These are phyloP conservation scores for Boletus reticulatus DNA, from an alignment of 768 basidiomycete species.

Conservation along the genomic window DNA sequence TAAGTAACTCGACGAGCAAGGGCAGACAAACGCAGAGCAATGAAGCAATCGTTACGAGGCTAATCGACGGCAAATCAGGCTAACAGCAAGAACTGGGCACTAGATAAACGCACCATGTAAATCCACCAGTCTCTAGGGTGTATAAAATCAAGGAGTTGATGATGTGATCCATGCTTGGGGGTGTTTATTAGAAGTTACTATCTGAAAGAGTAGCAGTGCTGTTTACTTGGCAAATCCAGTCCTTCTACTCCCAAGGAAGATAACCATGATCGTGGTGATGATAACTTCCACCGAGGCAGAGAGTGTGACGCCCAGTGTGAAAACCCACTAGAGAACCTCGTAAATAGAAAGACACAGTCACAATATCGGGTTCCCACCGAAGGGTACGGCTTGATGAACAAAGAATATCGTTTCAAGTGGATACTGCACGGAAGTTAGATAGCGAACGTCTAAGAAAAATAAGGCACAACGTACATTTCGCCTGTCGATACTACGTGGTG, in stretches of 20 bases:
- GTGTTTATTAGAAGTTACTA: background rate
- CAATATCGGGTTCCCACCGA: conserved; percentile 9
- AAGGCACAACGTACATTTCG: conserved; percentile 24
- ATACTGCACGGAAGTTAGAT: conserved; percentile 14
- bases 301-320: conserved; percentile 30
- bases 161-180: conserved; percentile 43
- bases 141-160: conserved; percentile 51
- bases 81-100: background rate
- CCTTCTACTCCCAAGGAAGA: conserved; percentile 30
- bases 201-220: background rate
- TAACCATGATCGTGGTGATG: conserved; percentile 29
- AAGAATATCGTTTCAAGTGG: conserved; percentile 26
- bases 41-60: conserved; percentile 32
- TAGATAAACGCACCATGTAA: conserved; percentile 38
- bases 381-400: conserved; percentile 33
- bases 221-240: conserved; percentile 31
- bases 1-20: background rate
- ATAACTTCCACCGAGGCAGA: conserved; percentile 35
- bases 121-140: conserved; percentile 49
- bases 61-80: conserved; percentile 4
- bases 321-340: conserved; percentile 24
- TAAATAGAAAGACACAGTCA: background rate
- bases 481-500: conserved; percentile 25
- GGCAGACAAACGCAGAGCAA: conserved; percentile 29
- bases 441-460: accelerated